phyloP scores from a whole-genome alignment of 495 filamentous ascomycete species.

The Trichoderma erinaceum region DNA sequence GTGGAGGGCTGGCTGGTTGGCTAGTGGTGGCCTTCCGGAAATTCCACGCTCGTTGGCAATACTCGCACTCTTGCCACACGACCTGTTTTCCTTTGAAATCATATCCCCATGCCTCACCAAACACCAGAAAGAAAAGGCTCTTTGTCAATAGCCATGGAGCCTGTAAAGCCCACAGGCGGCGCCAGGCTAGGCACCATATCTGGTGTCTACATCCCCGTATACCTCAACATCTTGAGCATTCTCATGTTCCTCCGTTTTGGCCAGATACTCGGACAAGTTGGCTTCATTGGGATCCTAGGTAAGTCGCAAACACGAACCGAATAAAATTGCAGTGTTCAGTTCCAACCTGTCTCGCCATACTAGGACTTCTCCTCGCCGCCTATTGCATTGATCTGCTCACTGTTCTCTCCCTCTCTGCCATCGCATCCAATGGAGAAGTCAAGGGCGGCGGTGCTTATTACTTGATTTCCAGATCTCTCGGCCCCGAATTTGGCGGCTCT shows the following conservation, averaged over 20 bases:
- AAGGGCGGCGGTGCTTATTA: slow-evolving; percentile 86
- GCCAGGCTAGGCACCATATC: slow-evolving; percentile 68
- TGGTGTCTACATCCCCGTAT: slow-evolving; percentile 81
- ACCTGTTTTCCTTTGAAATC: neutral
- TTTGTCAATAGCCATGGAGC: slow-evolving; percentile 26
- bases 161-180: slow-evolving; percentile 29
- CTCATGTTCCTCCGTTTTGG: slow-evolving; percentile 87
- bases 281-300: slow-evolving; percentile 76
- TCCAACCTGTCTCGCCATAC: slow-evolving; percentile 7
- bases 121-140: slow-evolving; percentile 1
- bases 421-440: slow-evolving; percentile 86
- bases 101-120: neutral
- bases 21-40: neutral
- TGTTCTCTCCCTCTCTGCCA: slow-evolving; percentile 79
- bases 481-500: slow-evolving; percentile 85
- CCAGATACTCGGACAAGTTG: slow-evolving; percentile 71
- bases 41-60: neutral
- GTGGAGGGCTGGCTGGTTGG: neutral
- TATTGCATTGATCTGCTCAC: slow-evolving; percentile 77
- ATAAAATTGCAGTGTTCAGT: neutral
- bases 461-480: slow-evolving; percentile 77
- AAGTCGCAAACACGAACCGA: slow-evolving; percentile 21
- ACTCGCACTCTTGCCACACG: neutral
- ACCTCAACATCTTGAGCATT: slow-evolving; percentile 84
- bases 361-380: slow-evolving; percentile 64